These are phyloP conservation scores for Monilinia polystroma DNA, from an alignment of 2,329 filamentous ascomycete species.

Conservation along the genomic window DNA sequence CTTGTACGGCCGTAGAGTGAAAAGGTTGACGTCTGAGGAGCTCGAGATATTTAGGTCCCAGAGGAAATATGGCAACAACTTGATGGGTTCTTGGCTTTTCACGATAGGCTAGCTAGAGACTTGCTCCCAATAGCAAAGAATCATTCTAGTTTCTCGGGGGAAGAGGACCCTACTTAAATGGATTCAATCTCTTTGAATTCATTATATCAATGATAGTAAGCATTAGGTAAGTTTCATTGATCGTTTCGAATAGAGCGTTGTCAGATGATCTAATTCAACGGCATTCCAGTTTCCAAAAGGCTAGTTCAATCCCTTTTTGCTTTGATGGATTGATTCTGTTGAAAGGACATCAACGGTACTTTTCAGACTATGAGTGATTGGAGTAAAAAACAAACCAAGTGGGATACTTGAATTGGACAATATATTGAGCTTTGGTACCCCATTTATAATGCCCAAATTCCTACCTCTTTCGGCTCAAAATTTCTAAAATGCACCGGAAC, in stretches of 20 bases:
- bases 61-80: slow-evolving; percentile 56
- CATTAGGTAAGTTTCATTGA: slow-evolving; percentile 49
- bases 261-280: slow-evolving; percentile 32
- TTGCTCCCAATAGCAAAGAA: not conserved
- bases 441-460: not conserved
- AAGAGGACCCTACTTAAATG: slow-evolving; percentile 52
- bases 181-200: slow-evolving; percentile 60
- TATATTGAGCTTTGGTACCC: not conserved
- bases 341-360: slow-evolving; percentile 54
- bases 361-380: slow-evolving; percentile 55
- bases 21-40: slow-evolving; percentile 52
- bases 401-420: not conserved
- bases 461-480: not conserved
- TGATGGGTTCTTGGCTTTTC: slow-evolving; percentile 43
- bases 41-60: slow-evolving; percentile 42
- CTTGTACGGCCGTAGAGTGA: slow-evolving; percentile 57
- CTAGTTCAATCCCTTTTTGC: slow-evolving; percentile 49
- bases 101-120: slow-evolving; percentile 31
- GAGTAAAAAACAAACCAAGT: not conserved
- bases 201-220: slow-evolving; percentile 52
- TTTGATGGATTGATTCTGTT: slow-evolving; percentile 56
- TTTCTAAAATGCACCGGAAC: slow-evolving; percentile 16
- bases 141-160: slow-evolving; percentile 60
- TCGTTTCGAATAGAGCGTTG: not conserved
- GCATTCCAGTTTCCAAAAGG: slow-evolving; percentile 48